Percentiles rank a stretch among this genome's conserved stretches.
phyloP scores from a whole-genome alignment of 768 basidiomycete genomes.

The Leccinum boreale region DNA sequence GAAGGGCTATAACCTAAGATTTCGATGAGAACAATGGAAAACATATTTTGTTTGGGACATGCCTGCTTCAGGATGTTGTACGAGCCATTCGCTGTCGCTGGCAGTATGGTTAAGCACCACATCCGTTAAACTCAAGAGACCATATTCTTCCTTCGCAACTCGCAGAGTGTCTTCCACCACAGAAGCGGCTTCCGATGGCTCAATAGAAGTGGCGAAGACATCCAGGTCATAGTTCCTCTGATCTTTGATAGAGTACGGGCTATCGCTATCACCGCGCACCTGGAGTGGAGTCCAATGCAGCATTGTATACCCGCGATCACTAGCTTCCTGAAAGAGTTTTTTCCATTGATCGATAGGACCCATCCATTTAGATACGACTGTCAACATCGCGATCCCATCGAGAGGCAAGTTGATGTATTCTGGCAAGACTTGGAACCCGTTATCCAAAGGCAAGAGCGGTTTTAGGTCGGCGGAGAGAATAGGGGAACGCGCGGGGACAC shows the following conservation, averaged over 20 bases:
- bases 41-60: constrained; percentile 17
- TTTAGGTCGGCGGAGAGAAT: constrained; percentile 60
- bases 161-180: constrained; percentile 63
- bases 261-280: constrained; percentile 82
- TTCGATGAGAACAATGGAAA: constrained; percentile 2
- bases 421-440: constrained; percentile 50
- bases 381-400: constrained; percentile 85
- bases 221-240: constrained; percentile 81
- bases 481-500: constrained; percentile 64
- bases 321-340: constrained; percentile 77
- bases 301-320: constrained; percentile 95
- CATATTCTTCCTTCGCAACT: constrained; percentile 79
- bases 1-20: constrained; percentile 77
- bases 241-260: constrained; percentile 91
- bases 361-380: constrained; percentile 98
- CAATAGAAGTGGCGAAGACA: constrained; percentile 49
- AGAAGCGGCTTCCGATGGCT: constrained; percentile 50
- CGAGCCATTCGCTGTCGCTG: constrained; percentile 87
- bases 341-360: constrained; percentile 77
- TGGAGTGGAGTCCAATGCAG: constrained; percentile 96
- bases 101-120: constrained; percentile 98
- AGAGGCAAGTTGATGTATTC: constrained; percentile 70
- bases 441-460: constrained; percentile 49
- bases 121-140: constrained; percentile 87
- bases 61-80: constrained; percentile 96